phyloP scores from a whole-genome alignment of 129 eudicot genomes.

The Lactuca sativa region DNA sequence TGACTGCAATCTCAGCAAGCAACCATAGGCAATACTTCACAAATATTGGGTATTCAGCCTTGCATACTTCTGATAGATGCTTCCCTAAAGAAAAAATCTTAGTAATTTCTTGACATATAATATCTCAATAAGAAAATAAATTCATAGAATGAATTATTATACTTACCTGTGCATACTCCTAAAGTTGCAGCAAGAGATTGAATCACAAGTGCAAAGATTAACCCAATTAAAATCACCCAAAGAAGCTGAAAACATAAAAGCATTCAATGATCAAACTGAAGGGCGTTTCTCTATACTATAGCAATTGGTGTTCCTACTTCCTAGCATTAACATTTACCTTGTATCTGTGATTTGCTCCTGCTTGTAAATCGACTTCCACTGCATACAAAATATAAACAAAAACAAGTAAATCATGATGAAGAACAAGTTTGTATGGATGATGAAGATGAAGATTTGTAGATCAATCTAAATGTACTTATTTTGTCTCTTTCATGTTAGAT shows the following conservation, averaged over 20 bases:
- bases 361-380: constrained; percentile 99
- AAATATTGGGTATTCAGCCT: constrained; percentile 40
- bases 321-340: constrained; percentile 49
- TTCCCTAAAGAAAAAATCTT: constrained; percentile 29
- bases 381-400: constrained; percentile 22
- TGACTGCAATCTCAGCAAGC: constrained; percentile 54
- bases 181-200: constrained; percentile 98
- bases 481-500: too few species aligned
- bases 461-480: too few species aligned
- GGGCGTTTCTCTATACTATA: background rate
- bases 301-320: background rate
- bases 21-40: constrained; percentile 49
- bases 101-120: background rate
- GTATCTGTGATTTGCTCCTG: constrained; percentile 89
- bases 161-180: constrained; percentile 88
- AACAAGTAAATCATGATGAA: too few species aligned
- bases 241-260: constrained; percentile 53
- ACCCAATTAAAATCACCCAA: constrained; percentile 88
- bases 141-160: too few species aligned
- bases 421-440: background rate
- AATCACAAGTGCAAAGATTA: constrained; percentile 96
- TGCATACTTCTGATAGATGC: constrained; percentile 49
- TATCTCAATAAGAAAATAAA: background rate
- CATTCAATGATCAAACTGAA: background rate
- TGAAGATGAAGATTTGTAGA: background rate